These are phyloP conservation scores for Agaricus sinodeliciosus DNA, from an alignment of 768 basidiomycete genomes.

Conservation along the genomic window DNA sequence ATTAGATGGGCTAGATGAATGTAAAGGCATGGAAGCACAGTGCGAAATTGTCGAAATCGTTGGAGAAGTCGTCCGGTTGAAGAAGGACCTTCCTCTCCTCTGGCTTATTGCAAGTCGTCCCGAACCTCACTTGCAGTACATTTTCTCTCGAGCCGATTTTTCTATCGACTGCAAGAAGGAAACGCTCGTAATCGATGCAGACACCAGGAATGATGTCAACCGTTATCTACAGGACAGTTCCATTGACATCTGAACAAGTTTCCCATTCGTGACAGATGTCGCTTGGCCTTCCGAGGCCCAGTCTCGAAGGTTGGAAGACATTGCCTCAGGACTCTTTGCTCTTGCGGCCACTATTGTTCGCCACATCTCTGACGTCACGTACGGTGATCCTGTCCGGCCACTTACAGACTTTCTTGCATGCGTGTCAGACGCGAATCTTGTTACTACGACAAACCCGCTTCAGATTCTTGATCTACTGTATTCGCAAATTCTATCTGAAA, in stretches of 20 bases:
- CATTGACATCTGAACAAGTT: too few species aligned
- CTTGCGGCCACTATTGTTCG: neutral
- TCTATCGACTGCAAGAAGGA: too few species aligned
- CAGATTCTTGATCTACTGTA: conserved; percentile 4
- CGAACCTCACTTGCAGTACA: too few species aligned
- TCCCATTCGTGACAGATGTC: too few species aligned
- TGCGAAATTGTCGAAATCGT: neutral
- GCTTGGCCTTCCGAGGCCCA: neutral
- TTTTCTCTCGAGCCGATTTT: too few species aligned
- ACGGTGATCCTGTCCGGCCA: neutral
- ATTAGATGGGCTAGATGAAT: conserved; percentile 11
- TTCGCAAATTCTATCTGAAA: neutral
- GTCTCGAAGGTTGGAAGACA: neutral
- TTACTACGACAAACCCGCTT: neutral
- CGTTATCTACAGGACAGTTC: too few species aligned
- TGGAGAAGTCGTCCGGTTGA: too few species aligned
- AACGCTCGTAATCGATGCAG: too few species aligned
- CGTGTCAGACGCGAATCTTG: neutral
- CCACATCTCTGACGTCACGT: conserved; percentile 3
- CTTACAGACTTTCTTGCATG: neutral
- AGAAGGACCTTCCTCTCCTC: too few species aligned
- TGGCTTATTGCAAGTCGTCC: too few species aligned
- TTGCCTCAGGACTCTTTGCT: neutral
- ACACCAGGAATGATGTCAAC: too few species aligned
- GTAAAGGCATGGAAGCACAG: neutral